These are phyloP conservation scores for Mucor lusitanicus DNA, from an alignment of 371 early-diverging fungal genomes.

Conservation along the genomic window DNA sequence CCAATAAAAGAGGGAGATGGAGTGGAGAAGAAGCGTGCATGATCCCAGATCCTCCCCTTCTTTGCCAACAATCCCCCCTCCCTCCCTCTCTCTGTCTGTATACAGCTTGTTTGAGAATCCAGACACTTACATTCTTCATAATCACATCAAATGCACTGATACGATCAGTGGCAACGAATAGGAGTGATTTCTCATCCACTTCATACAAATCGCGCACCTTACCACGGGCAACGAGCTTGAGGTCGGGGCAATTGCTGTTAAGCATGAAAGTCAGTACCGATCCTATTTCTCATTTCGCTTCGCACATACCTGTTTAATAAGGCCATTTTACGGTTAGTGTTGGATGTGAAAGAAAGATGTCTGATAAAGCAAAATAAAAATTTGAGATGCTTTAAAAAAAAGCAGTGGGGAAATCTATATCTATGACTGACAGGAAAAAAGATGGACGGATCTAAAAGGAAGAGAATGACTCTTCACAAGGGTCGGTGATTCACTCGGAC, in stretches of 20 bases:
- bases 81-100: background rate
- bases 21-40: background rate
- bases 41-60: background rate
- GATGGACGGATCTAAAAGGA: conserved; percentile 9
- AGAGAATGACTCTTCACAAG: conserved; percentile 7
- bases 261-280: conserved; percentile 3
- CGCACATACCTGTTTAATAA: conserved; percentile 22
- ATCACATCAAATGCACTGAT: conserved; percentile 97
- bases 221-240: conserved; percentile 92
- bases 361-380: conserved; percentile 5
- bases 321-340: conserved; percentile 10
- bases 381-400: background rate
- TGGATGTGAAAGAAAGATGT: background rate
- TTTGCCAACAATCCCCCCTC: background rate
- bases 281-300: background rate
- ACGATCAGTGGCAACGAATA: conserved; percentile 97
- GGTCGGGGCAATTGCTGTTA: conserved; percentile 80
- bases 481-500: conserved; percentile 3
- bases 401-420: background rate
- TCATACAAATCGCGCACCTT: conserved; percentile 97
- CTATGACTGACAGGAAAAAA: conserved; percentile 6
- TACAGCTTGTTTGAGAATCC: background rate
- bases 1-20: background rate
- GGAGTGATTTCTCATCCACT: conserved; percentile 80
- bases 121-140: conserved; percentile 86